phyloP scores from a whole-genome alignment of 78 protist species.

The Pigoraptor vietnamica region DNA sequence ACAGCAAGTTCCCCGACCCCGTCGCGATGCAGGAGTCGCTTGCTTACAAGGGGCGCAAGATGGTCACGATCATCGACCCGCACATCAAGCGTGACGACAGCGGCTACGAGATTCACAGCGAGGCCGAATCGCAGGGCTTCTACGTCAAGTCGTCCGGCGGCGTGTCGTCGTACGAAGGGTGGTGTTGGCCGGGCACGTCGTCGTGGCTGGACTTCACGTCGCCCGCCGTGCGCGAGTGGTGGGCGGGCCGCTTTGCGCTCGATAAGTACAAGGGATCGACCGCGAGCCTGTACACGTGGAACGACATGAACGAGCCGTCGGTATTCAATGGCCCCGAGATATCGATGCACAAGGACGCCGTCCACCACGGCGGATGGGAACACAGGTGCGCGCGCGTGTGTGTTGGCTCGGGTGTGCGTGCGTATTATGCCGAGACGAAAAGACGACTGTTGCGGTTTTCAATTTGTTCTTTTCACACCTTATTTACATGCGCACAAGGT shows the following conservation, averaged over 20 bases:
- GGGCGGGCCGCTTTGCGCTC: constrained; percentile 75
- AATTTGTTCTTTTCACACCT: too few species aligned
- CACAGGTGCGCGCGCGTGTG: too few species aligned
- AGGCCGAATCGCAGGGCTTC: constrained; percentile 59
- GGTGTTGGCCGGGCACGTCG: constrained; percentile 97
- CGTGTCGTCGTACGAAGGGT: constrained; percentile 82
- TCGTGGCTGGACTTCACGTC: constrained; percentile 87
- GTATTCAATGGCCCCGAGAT: constrained; percentile 97
- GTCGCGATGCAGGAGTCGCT: constrained; percentile 55
- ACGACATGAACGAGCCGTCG: constrained; percentile 97
- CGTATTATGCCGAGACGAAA: too few species aligned
- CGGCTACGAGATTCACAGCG: constrained; percentile 77
- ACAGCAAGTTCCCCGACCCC: constrained; percentile 83
- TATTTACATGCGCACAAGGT: too few species aligned
- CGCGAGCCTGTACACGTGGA: constrained; percentile 85
- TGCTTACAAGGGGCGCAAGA: constrained; percentile 34
- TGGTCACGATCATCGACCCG: constrained; percentile 97
- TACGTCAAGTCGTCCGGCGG: constrained; percentile 75
- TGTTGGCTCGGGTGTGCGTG: too few species aligned
- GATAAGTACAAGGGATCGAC: constrained; percentile 81
- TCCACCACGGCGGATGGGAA: neutral
- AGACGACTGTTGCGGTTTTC: too few species aligned
- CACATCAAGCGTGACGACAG: constrained; percentile 83
- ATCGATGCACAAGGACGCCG: constrained; percentile 88
- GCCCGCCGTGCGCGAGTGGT: constrained; percentile 77